A percentile compares a stretch with the other conserved stretches of the same genome.
phyloP scores from a whole-genome alignment of 2,329 filamentous ascomycete genomes.

The Cordyceps cicadae region DNA sequence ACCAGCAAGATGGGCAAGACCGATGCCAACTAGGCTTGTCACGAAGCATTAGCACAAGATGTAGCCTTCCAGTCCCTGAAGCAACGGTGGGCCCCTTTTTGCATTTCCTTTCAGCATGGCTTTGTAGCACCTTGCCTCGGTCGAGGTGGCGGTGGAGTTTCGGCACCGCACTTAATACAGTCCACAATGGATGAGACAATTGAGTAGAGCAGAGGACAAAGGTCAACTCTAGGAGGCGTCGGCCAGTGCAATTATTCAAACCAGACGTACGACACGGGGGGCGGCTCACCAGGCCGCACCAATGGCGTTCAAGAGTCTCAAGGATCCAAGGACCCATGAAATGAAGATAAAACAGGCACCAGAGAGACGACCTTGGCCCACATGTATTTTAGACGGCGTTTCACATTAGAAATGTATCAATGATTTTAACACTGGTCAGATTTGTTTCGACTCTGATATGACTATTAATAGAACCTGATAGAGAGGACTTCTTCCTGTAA shows the following conservation, averaged over 20 bases:
- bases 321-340: neutral
- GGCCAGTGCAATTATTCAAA: conserved; percentile 1
- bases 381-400: conserved; percentile 11
- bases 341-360: neutral
- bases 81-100: neutral
- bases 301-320: neutral
- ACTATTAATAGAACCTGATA: neutral
- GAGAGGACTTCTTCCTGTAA: no score
- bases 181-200: neutral
- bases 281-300: conserved; percentile 1
- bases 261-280: conserved; percentile 7
- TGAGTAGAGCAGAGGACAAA: neutral
- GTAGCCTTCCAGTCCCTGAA: neutral
- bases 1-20: conserved; percentile 40
- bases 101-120: neutral
- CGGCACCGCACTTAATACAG: neutral
- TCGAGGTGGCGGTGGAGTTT: neutral
- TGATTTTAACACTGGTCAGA: neutral
- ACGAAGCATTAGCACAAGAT: neutral
- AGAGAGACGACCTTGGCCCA: neutral
- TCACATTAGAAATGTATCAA: conserved; percentile 6
- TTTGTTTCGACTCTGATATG: neutral
- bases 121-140: neutral
- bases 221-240: neutral
- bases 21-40: conserved; percentile 10